Percentiles rank a stretch among this genome's conserved stretches.
These are phyloP conservation scores for Monilinia aucupariae DNA, from an alignment of 2,329 filamentous ascomycete species.

Conservation along the genomic window DNA sequence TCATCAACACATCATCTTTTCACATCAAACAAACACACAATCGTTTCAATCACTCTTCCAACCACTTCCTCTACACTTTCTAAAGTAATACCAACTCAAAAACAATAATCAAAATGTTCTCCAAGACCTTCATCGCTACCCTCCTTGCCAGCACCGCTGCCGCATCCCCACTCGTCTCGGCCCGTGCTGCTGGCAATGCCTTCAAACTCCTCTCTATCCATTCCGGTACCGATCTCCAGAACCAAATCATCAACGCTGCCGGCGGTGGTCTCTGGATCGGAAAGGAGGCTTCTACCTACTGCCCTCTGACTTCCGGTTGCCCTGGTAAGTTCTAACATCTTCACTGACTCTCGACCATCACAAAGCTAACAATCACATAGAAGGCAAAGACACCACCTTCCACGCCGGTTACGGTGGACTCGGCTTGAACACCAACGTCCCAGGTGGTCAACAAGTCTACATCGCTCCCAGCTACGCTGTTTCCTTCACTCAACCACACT, in stretches of 20 bases:
- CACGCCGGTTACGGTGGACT: background rate
- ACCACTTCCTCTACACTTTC: background rate
- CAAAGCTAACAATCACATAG: background rate
- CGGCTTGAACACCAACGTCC: background rate
- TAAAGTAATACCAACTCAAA: conserved; percentile 1
- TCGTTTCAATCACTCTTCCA: background rate
- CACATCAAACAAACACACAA: background rate
- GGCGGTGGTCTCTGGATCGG: conserved; percentile 10
- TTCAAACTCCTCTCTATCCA: conserved; percentile 22
- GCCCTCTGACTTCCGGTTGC: conserved; percentile 21
- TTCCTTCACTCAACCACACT: conserved; percentile 2
- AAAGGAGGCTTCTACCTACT: conserved; percentile 8
- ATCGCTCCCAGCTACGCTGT: background rate
- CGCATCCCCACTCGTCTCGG: conserved; percentile 11
- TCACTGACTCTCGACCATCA: too few relatives aligned
- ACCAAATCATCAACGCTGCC: background rate
- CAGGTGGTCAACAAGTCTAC: conserved; percentile 16
- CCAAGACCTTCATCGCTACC: conserved; percentile 18
- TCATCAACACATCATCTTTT: background rate
- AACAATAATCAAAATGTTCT: conserved; percentile 16
- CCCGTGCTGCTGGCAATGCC: background rate
- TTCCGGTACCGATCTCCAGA: conserved; percentile 1
- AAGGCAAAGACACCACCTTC: background rate
- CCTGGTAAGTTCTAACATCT: background rate
- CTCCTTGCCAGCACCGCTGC: conserved; percentile 16